Evolutionary conservation across 345 rosid species (phyloP).

Genomic region (Kernera saxatilis): DNA sequence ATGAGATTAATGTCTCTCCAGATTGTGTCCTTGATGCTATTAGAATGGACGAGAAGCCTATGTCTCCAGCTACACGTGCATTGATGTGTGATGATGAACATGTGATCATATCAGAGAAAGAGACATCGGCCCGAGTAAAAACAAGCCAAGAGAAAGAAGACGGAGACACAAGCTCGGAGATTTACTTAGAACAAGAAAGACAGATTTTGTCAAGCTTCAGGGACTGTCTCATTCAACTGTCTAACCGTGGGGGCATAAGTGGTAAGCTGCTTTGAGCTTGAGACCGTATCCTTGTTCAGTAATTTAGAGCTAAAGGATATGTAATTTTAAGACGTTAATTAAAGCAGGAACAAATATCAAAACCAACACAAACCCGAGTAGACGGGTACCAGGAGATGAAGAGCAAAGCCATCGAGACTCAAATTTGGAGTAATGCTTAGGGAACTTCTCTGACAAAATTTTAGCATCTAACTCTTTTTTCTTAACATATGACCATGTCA

Average conservation of each 20-base stretch:
- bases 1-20: constrained; percentile 23
- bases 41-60: constrained; percentile 27
- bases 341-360: constrained; percentile 14
- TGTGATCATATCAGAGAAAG: constrained; percentile 25
- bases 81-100: constrained; percentile 65
- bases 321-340: background rate
- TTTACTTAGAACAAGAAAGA: constrained; percentile 52
- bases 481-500: background rate
- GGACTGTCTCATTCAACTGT: constrained; percentile 48
- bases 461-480: background rate
- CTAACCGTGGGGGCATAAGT: constrained; percentile 43
- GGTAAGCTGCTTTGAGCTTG: constrained; percentile 29
- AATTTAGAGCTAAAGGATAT: background rate
- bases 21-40: constrained; percentile 21
- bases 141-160: constrained; percentile 23
- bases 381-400: constrained; percentile 8
- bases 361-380: background rate
- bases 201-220: constrained; percentile 43
- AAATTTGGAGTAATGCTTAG: constrained; percentile 6
- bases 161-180: constrained; percentile 28
- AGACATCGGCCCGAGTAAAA: constrained; percentile 9
- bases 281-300: background rate
- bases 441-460: background rate
- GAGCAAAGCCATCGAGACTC: constrained; percentile 13
- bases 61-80: constrained; percentile 54